Evolutionary conservation across 2,329 filamentous ascomycete species (phyloP), one percentile per base, ranked within the genome.

Genomic region (Blastomyces gilchristii): DNA sequence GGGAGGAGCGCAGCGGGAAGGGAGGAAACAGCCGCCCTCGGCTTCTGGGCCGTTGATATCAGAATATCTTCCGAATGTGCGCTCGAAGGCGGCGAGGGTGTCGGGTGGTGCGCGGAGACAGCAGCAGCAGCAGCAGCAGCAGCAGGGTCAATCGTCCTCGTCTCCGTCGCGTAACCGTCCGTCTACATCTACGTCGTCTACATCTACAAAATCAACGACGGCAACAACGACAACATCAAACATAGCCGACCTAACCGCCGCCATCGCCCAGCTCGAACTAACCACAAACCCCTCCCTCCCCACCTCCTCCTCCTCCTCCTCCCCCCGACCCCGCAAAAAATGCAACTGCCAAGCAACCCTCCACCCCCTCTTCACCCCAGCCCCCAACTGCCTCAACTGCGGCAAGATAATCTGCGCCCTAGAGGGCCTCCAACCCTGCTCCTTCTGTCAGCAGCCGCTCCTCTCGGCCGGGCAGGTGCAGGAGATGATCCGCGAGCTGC

Each of bases 341-440:
- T 99, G 94, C 75, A 89, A 89, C 69, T 99, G 94, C 74, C 91
- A 95, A 71, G 94, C 90, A 0, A 86, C 89, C 0, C 85, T 90
- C 1, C 94, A 99, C 74, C 90, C 93, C 0, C 83, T 97, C 2
- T 87, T 97, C 54, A 85, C 85, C n/a, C 91, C 93, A 0, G 91
- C 92, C 0, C 94, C 94, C 0, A 99, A 97, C 73, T 99, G 94
- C 72, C 78, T 95, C 18, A 87, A 83, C 54, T 99, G 94, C 70
- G 94, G 94, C 64, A 97, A 97, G 74, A 91, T 99, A 14, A 87
- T 97, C 62, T 99, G 94, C 73, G 85, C 96, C 31, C 92, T 94
- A 71, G 92, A 99, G 75, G 94, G 94, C 0, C 81, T 97, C 0
- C 93, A 93, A 0, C 93, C 93, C 0, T 99, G 94, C 74, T 97